Conservation (phyloP, 1,139 yeast species). For the Yamadazyma kanchanaburiensis region DNA sequence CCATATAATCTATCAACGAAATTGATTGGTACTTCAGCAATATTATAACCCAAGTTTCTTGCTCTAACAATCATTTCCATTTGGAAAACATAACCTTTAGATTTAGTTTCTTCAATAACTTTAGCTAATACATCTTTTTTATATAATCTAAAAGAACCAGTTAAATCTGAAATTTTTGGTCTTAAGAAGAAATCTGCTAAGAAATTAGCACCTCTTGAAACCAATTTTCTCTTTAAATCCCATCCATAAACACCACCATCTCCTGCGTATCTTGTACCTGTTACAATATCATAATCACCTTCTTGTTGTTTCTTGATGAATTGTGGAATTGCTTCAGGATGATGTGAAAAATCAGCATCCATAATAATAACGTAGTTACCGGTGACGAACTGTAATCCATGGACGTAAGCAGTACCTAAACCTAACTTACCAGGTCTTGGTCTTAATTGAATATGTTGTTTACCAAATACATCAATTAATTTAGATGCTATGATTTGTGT, state of each 20-base stretch:
- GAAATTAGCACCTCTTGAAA: slow-evolving; percentile 79
- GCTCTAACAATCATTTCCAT: slow-evolving; percentile 92
- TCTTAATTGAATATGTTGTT: slow-evolving; percentile 60
- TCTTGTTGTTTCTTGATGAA: slow-evolving; percentile 68
- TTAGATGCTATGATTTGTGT: slow-evolving; percentile 73
- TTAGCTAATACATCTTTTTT: slow-evolving; percentile 66
- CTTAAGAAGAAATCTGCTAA: slow-evolving; percentile 69
- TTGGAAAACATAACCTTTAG: slow-evolving; percentile 84
- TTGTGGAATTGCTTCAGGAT: slow-evolving; percentile 76
- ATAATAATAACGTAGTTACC: slow-evolving; percentile 78
- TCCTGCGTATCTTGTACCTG: slow-evolving; percentile 84
- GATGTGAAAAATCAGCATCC: slow-evolving; percentile 87
- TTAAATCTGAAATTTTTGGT: slow-evolving; percentile 72
- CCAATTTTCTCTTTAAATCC: slow-evolving; percentile 79
- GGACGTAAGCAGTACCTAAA: slow-evolving; percentile 79
- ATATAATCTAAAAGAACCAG: slow-evolving; percentile 78
- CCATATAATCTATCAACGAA: slow-evolving; percentile 82
- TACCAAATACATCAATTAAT: slow-evolving; percentile 61
- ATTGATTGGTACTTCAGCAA: slow-evolving; percentile 78
- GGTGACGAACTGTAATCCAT: slow-evolving; percentile 68
- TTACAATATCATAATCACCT: slow-evolving; percentile 68
- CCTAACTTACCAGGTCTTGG: slow-evolving; percentile 81
- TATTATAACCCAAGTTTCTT: slow-evolving; percentile 62
- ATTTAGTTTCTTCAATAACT: slow-evolving; percentile 66
- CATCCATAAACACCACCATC: slow-evolving; percentile 84